These are phyloP conservation scores for Cyberlindnera maclurae DNA, from an alignment of 805 yeast genomes.

Conservation along the genomic window DNA sequence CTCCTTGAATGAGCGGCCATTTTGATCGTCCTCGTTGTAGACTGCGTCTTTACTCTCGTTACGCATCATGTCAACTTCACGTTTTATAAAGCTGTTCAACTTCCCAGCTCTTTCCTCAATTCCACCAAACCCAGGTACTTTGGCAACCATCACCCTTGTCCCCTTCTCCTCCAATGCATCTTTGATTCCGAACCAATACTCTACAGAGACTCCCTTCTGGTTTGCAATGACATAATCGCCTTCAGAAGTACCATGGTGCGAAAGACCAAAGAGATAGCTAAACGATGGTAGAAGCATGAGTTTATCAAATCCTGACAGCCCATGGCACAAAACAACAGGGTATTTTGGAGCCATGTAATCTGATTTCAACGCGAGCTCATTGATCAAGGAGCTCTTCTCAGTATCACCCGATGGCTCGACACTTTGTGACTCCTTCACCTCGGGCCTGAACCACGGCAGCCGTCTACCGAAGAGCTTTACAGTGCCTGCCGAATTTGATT, in stretches of 20 bases:
- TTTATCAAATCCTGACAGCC: conserved; percentile 75
- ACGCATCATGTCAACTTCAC: conserved; percentile 19
- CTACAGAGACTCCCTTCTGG: conserved; percentile 37
- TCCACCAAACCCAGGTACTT: conserved; percentile 77
- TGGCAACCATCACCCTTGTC: conserved; percentile 60
- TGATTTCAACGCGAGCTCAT: conserved; percentile 21
- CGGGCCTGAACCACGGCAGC: conserved; percentile 9
- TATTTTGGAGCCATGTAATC: conserved; percentile 52
- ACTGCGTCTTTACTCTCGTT: conserved; percentile 19
- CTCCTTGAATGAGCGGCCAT: conserved; percentile 9
- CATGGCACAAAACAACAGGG: conserved; percentile 83
- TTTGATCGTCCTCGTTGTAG: conserved; percentile 15
- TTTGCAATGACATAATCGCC: conserved; percentile 19
- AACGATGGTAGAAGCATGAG: conserved; percentile 37
- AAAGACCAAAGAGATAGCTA: conserved; percentile 22
- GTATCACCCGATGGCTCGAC: conserved; percentile 5
- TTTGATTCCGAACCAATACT: conserved; percentile 80
- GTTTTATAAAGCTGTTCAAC: conserved; percentile 44
- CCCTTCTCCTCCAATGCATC: conserved; percentile 55
- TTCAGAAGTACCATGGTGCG: conserved; percentile 9
- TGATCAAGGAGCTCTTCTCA: conserved; percentile 10
- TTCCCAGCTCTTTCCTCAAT: conserved; percentile 60
- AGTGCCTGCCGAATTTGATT: background rate
- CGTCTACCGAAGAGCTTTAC: conserved; percentile 1
- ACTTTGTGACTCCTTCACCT: background rate